Percentiles rank a stretch among this genome's conserved stretches.
phyloP scores from a whole-genome alignment of 2,329 filamentous ascomycete species.

The Thermothelomyces thermophilus region DNA sequence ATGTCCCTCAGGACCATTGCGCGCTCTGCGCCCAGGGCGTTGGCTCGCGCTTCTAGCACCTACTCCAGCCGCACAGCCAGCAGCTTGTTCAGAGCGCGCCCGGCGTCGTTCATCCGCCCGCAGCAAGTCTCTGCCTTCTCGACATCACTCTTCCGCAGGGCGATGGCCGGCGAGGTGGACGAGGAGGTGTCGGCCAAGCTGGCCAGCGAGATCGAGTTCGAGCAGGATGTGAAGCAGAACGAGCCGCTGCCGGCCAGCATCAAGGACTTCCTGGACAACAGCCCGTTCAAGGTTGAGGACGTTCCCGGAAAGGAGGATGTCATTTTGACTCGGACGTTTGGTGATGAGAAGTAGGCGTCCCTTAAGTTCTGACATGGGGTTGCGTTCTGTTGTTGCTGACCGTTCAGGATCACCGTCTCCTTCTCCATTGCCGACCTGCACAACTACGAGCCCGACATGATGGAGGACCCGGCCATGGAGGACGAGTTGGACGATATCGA shows the following conservation, averaged over 20 bases:
- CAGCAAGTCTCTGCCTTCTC: conserved; percentile 45
- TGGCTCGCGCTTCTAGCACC: conserved; percentile 50
- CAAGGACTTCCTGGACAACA: conserved; percentile 82
- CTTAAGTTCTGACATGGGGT: background rate
- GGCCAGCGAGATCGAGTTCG: conserved; percentile 73
- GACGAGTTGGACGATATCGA: conserved; percentile 43
- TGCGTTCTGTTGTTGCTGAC: background rate
- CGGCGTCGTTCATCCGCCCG: conserved; percentile 34
- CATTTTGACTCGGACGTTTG: conserved; percentile 71
- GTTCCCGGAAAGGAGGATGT: conserved; percentile 81
- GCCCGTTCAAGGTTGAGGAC: conserved; percentile 77
- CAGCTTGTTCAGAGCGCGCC: conserved; percentile 41
- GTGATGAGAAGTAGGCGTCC: conserved; percentile 71
- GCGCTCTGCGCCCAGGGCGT: conserved; percentile 59
- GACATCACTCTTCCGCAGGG: conserved; percentile 39
- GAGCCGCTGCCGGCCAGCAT: conserved; percentile 69
- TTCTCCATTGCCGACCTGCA: conserved; percentile 83
- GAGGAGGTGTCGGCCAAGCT: conserved; percentile 82
- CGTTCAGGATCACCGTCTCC: conserved; percentile 53
- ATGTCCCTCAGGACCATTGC: conserved; percentile 60
- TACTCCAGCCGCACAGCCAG: conserved; percentile 42
- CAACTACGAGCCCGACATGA: conserved; percentile 54
- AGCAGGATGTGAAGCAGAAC: conserved; percentile 70
- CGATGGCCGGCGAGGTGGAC: conserved; percentile 50
- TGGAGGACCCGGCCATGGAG: conserved; percentile 46